Base-by-base conservation (phyloP, 352 stramenopile genomes). In the Phytophthora sp. region DNA sequence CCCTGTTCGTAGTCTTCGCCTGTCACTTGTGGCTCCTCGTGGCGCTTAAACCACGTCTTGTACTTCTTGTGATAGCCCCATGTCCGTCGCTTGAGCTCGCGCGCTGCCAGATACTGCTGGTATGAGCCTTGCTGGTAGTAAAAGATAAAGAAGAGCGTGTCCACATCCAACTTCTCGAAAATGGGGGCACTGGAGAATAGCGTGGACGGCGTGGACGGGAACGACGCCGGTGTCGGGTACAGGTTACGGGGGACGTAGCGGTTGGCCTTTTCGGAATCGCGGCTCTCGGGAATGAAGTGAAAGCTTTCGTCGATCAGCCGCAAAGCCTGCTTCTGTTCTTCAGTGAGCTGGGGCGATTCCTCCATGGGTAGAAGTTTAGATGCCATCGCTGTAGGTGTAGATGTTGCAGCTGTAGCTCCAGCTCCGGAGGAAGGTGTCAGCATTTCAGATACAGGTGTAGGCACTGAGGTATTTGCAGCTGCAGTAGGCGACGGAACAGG, bases 21-120 rank as follows among this genome's bases (percentile, higher is more conserved):
- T 50, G 97, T 99, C 13, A 98, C 77, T 67, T 97, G 85, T 12
- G 96, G 95, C 77, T 99, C 97, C 73, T 99, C 89, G 68, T 99
- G 97, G 30, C 96, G 91, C 84, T 99, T 98, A 77, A 99, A 99
- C 98, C 98, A 99, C 42, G 98, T 99, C 87, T 98, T 98, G 84
- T 99, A 99, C 91, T 99, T 99, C 72, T 99, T 99, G 86, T 99
- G 97, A 80, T 99, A 99, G 36, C 98, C 87, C 98, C 98, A 99
- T 67, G 91, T 98, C 74, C 98, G 94, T 73, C 97, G 97, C 84
- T 99, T 99, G 51, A 99, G 90, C 75, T 99, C 96, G 5, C 94
- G 85, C 23, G 98, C 98, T 20, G 97, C 98, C 52, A 99, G 80
- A 68, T 99, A 99, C 84, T 99, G 98, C 80, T 99, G 96, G 78